Conservation (phyloP, 2,329 filamentous ascomycete genomes). For the Ophiostoma quercus region DNA sequence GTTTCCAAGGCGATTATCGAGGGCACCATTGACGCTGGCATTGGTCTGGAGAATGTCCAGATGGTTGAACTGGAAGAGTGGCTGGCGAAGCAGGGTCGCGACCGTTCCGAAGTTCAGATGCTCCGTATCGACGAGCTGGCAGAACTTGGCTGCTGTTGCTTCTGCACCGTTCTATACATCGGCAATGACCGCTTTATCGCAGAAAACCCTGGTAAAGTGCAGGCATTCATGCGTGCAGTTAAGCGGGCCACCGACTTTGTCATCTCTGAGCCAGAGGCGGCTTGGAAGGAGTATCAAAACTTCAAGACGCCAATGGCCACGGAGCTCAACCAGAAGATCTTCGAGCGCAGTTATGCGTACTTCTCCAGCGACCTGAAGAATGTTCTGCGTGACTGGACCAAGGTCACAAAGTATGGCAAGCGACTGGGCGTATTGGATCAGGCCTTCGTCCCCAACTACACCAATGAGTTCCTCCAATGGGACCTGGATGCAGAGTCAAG, state of each 20-base stretch:
- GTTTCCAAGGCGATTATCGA: conserved; percentile 70
- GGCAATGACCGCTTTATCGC: conserved; percentile 66
- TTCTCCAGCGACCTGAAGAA: conserved; percentile 58
- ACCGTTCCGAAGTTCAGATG: conserved; percentile 68
- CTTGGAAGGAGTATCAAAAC: conserved; percentile 64
- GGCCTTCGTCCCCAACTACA: conserved; percentile 66
- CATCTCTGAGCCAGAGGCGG: conserved; percentile 55
- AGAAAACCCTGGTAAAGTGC: conserved; percentile 61
- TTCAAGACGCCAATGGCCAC: conserved; percentile 68
- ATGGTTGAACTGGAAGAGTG: conserved; percentile 79
- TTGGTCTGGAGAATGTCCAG: conserved; percentile 72
- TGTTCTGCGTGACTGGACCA: conserved; percentile 67
- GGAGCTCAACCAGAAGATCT: conserved; percentile 69
- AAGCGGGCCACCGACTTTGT: conserved; percentile 72
- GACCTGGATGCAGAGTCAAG: conserved; percentile 54
- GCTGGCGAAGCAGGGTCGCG: conserved; percentile 58
- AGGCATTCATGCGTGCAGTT: conserved; percentile 64
- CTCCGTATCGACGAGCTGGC: conserved; percentile 75
- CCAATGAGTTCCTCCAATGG: conserved; percentile 66
- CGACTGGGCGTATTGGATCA: conserved; percentile 61
- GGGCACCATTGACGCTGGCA: conserved; percentile 55
- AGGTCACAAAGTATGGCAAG: conserved; percentile 73
- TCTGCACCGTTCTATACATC: conserved; percentile 77
- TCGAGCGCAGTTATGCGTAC: conserved; percentile 72
- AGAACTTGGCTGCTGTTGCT: conserved; percentile 76